A percentile compares a stretch with the other conserved stretches of the same genome.
phyloP scores from a whole-genome alignment of 1,284 basidiomycete genomes.

The Pholiota adiposa region DNA sequence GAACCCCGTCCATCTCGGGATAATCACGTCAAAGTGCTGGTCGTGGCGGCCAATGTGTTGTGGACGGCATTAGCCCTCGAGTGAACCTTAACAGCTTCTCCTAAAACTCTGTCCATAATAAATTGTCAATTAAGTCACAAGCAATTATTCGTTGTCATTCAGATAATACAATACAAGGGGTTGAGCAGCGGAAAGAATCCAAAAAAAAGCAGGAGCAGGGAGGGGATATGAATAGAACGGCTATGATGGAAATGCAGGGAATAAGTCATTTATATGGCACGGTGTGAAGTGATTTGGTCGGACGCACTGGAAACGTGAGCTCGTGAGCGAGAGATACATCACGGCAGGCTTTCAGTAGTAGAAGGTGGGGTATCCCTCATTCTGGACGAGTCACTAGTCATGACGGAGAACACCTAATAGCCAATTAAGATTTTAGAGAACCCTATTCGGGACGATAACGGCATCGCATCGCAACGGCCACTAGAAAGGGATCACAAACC shows the following conservation, averaged over 20 bases:
- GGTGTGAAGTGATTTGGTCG: neutral
- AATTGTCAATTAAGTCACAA: conserved; percentile 11
- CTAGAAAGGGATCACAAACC: conserved; percentile 16
- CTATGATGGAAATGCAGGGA: neutral
- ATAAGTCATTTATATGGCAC: conserved; percentile 9
- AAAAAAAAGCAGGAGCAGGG: conserved; percentile 8
- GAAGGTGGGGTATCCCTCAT: conserved; percentile 19
- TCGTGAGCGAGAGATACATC: neutral
- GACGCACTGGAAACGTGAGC: conserved; percentile 5
- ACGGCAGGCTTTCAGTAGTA: neutral
- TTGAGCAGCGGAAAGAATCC: conserved; percentile 9
- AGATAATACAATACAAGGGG: conserved; percentile 20
- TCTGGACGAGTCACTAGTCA: conserved; percentile 7
- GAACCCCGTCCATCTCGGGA: conserved; percentile 31
- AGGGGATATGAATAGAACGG: conserved; percentile 1
- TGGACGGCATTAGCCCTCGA: neutral
- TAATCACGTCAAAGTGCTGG: conserved; percentile 19
- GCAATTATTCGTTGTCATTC: conserved; percentile 14
- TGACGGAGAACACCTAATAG: conserved; percentile 26
- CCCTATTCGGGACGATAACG: conserved; percentile 18
- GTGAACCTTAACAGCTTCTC: conserved; percentile 13
- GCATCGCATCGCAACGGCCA: conserved; percentile 23
- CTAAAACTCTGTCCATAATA: conserved; percentile 13
- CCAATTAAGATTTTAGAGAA: conserved; percentile 27
- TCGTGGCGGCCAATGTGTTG: conserved; percentile 11